Base-by-base conservation (phyloP, 768 basidiomycete species). In the Hydnomerulius pinastri region DNA sequence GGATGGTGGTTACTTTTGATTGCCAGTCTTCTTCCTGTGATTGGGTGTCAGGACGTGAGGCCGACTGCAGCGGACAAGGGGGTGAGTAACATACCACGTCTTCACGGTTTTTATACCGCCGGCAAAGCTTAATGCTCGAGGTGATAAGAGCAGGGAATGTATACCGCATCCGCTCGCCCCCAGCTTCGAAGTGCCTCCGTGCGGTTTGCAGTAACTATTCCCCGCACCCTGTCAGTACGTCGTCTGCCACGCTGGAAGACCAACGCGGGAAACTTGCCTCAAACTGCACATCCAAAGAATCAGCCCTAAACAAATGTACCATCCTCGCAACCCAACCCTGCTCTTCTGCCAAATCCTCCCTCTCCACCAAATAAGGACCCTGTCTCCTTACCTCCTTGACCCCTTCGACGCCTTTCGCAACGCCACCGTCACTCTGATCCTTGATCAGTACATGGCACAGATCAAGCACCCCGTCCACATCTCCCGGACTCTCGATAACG, bases 281-380 rank as follows among this genome's bases (percentile, higher is more conserved):
- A 57, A 93, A 96, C 62, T 99, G 97, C 12, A 86, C 81, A 58
- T 81, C 88, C 56, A 98, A 67, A 23, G 90, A 88, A 43, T 97
- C 92, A 0, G 91, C 80, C 18, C 86, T 76, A 82, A 98, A 97
- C 27, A 98, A 68, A 74, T 99, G 97, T 2, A 98, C 90, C 92
- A 98, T 98, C 55, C 96, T 76, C 33, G 97, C 96, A 13, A 98
- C 84, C 97, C 97, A 99, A 0, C 97, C 97, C 62, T 99, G 97
- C 68, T 99, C 97, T 68, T 99, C 97, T 0, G 94, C 95, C 75
- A 94, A 78, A 63, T 98, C 96, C 65, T 95, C 91, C 43, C 86
- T 71, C 65, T 96, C 95, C 44, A 80, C 60, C 24, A 75, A 72
- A 57, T 84, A 80, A 9, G 82, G 75, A 6, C 82, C 83, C 49